These are phyloP conservation scores for Monosporozyma yasuniensis DNA, from an alignment of 805 yeast species.

Conservation along the genomic window DNA sequence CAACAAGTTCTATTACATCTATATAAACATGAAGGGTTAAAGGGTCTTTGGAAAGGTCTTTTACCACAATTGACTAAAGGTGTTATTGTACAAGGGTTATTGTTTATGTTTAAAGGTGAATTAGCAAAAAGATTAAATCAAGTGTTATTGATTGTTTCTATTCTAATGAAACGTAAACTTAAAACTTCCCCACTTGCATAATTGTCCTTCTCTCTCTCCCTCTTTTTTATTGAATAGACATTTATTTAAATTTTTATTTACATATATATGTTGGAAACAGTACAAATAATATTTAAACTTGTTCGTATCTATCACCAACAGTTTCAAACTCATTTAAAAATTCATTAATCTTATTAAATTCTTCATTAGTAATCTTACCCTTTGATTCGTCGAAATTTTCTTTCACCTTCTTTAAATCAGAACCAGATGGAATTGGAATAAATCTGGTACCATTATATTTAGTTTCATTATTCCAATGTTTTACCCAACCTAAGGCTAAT, in stretches of 20 bases:
- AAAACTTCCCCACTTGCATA: not conserved
- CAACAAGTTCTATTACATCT: conserved; percentile 55
- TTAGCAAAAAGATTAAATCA: conserved; percentile 28
- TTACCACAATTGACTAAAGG: conserved; percentile 77
- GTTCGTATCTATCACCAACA: conserved; percentile 47
- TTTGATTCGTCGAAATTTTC: conserved; percentile 43
- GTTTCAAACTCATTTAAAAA: conserved; percentile 38
- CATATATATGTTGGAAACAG: not conserved
- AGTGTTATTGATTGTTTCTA: not conserved
- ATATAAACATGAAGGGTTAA: conserved; percentile 52
- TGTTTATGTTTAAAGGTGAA: conserved; percentile 76
- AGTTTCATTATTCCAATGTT: conserved; percentile 32
- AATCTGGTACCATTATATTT: conserved; percentile 39
- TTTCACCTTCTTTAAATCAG: conserved; percentile 49
- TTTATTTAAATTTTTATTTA: not conserved
- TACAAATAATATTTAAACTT: not conserved
- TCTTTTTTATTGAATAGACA: not conserved
- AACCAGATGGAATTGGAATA: conserved; percentile 75
- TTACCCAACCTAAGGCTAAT: conserved; percentile 59
- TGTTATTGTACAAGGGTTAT: conserved; percentile 72
- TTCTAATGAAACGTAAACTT: conserved; percentile 1
- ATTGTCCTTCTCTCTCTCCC: not conserved
- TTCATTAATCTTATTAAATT: conserved; percentile 44
- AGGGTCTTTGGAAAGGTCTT: conserved; percentile 69
- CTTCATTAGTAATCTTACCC: conserved; percentile 43